phyloP scores from a whole-genome alignment of 306 rosid genomes.

The Prunus campanulata region DNA sequence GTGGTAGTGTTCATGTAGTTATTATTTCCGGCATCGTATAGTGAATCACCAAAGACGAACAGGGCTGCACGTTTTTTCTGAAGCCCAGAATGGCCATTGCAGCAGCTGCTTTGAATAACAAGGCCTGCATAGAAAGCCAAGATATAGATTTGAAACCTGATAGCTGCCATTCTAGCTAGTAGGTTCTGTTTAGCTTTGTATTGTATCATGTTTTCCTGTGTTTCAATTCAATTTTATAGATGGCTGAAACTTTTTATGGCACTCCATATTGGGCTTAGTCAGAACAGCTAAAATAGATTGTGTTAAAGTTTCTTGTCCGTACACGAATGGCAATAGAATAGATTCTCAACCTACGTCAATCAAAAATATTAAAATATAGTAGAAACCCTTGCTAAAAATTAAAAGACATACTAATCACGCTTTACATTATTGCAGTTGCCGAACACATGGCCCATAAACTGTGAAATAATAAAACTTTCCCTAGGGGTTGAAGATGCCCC shows the following conservation, averaged over 20 bases:
- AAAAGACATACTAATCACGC: too few relatives aligned
- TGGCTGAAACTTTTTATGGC: neutral
- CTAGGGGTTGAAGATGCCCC: too few relatives aligned
- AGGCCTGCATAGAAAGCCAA: conserved; percentile 1
- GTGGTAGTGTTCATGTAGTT: conserved; percentile 32
- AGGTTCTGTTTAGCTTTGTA: neutral
- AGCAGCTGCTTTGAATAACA: neutral
- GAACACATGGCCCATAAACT: too few relatives aligned
- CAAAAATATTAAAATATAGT: too few relatives aligned
- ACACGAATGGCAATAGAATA: too few relatives aligned
- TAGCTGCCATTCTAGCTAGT: neutral
- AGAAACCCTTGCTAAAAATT: too few relatives aligned
- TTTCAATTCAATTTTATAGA: neutral
- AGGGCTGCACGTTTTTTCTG: conserved; percentile 17
- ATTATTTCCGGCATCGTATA: conserved; percentile 38
- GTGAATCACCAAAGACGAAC: conserved; percentile 39
- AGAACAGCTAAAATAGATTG: too few relatives aligned
- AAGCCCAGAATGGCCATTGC: neutral
- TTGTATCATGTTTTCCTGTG: neutral
- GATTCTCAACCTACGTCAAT: too few relatives aligned
- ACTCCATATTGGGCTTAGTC: too few relatives aligned
- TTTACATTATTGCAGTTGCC: too few relatives aligned
- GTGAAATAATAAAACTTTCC: too few relatives aligned
- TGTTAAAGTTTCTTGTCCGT: too few relatives aligned
- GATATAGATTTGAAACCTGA: neutral